phyloP scores from a whole-genome alignment of 1,139 yeast genomes.

The Nakaseomyces kungkrabaensis region DNA sequence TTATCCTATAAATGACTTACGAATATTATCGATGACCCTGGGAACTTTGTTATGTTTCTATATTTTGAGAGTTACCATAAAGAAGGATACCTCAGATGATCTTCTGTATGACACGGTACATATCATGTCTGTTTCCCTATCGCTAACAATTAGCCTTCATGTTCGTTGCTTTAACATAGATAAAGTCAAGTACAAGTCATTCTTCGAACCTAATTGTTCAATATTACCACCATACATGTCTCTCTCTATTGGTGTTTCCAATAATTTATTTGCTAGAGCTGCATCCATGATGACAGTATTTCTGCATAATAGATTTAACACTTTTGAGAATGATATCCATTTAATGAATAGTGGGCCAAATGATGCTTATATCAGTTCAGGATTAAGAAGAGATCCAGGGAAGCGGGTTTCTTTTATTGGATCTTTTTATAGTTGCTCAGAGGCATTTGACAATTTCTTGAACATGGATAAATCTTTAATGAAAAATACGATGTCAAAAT shows the following conservation, averaged over 20 bases:
- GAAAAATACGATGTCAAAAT: conserved; percentile 4
- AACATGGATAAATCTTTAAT: conserved; percentile 3
- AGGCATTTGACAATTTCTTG: conserved; percentile 5
- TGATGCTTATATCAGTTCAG: conserved; percentile 5
- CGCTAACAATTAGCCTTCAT: conserved; percentile 6
- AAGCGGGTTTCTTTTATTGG: conserved; percentile 5
- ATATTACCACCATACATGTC: conserved; percentile 8
- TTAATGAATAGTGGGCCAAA: neutral
- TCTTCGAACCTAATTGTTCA: neutral
- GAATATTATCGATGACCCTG: conserved; percentile 9
- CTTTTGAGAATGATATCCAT: conserved; percentile 6
- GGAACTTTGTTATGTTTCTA: conserved; percentile 9
- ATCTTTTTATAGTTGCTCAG: conserved; percentile 6
- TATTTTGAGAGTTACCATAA: conserved; percentile 7
- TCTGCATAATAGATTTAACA: conserved; percentile 8
- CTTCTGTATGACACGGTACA: conserved; percentile 8
- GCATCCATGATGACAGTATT: conserved; percentile 6
- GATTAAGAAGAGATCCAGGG: conserved; percentile 3
- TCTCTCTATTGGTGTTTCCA: conserved; percentile 6
- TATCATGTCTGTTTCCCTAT: conserved; percentile 7
- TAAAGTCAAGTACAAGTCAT: conserved; percentile 4
- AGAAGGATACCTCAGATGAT: conserved; percentile 4
- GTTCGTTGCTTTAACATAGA: conserved; percentile 6
- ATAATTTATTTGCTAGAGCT: conserved; percentile 9
- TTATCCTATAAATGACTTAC: conserved; percentile 9